Evolutionary conservation across 1,284 basidiomycete species (phyloP), one percentile per base, ranked within the genome.

Genomic region (Bjerkandera adusta): DNA sequence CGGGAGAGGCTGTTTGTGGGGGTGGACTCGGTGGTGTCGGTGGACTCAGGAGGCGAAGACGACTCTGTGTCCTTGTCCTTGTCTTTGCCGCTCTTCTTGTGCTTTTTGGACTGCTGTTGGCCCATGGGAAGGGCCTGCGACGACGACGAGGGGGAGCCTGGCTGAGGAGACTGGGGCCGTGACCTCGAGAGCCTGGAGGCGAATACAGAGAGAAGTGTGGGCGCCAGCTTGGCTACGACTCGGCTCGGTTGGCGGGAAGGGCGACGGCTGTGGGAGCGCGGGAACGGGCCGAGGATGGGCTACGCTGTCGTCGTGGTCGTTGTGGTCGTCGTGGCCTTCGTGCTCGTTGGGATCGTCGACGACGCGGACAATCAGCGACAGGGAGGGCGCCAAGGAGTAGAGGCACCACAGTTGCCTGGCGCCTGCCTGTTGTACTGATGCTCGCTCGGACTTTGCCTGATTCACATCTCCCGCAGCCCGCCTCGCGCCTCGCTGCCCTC

Each of bases 101-200:
- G 69, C 73, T 83, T 87, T 76, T 85, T 89, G 56, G 87, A 89
- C 59, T 81, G 78, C 67, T 85, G 81, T 64, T 88, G 86, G 68
- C 87, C 85, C 83, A 88, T 89, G 62, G 61, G 65, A 47, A 64
- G 62, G 68, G 60, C 71, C 61, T 68, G 65, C 40, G 69, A 43
- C 13, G 61, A 58, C 40, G 61, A 54, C 20, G 65, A 63, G 34
- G 64, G 60, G 33, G 66, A 66, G 44, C 63, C 60, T 47, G 76
- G 79, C 58, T 79, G 77, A 38, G 84, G 81, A 49, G 85, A 87
- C 62, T 83, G 79, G 36, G 81, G 73, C 68, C 86, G 75, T 55
- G 81, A 77, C 76, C 77, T 83, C 57, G 79, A 75, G 52, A 86
- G 73, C 66, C 83, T 73, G 56, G 79, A 81, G 52, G 85, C 76